Evolutionary conservation across 1,284 basidiomycete genomes (phyloP).

Genomic region (Microbotryum violaceum): DNA sequence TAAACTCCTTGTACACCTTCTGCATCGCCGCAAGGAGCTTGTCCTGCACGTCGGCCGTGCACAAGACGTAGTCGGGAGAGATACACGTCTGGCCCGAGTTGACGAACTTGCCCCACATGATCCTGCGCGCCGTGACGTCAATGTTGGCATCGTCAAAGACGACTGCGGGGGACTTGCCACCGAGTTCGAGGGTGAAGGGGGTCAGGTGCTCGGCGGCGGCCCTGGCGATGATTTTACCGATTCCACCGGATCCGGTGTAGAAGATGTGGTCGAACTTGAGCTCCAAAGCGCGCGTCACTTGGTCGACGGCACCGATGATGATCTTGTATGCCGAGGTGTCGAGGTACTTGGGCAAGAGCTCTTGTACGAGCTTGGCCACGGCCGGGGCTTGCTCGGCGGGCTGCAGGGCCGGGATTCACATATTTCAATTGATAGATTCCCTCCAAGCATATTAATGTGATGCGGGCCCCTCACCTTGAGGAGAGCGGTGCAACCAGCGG

Average conservation of each 20-base stretch:
- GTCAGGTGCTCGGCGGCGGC: slow-evolving; percentile 43
- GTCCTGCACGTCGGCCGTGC: slow-evolving; percentile 12
- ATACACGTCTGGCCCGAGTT: slow-evolving; percentile 42
- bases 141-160: slow-evolving; percentile 43
- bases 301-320: slow-evolving; percentile 41
- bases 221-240: slow-evolving; percentile 42
- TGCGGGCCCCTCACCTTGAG: slow-evolving; percentile 24
- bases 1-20: slow-evolving; percentile 16
- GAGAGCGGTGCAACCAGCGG: slow-evolving; percentile 42
- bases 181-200: slow-evolving; percentile 39
- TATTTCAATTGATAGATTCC: too few species aligned
- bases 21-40: slow-evolving; percentile 25
- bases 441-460: too few species aligned
- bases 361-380: slow-evolving; percentile 38
- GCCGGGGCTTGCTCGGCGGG: slow-evolving; percentile 38
- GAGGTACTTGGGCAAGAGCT: slow-evolving; percentile 41
- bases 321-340: slow-evolving; percentile 39
- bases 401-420: neutral
- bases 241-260: slow-evolving; percentile 34
- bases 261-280: slow-evolving; percentile 44
- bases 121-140: slow-evolving; percentile 38
- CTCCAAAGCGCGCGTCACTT: slow-evolving; percentile 40
- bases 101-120: slow-evolving; percentile 42
- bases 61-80: slow-evolving; percentile 28
- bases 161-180: slow-evolving; percentile 44